Conservation (phyloP, 805 yeast species). For the Candida succiphila region DNA sequence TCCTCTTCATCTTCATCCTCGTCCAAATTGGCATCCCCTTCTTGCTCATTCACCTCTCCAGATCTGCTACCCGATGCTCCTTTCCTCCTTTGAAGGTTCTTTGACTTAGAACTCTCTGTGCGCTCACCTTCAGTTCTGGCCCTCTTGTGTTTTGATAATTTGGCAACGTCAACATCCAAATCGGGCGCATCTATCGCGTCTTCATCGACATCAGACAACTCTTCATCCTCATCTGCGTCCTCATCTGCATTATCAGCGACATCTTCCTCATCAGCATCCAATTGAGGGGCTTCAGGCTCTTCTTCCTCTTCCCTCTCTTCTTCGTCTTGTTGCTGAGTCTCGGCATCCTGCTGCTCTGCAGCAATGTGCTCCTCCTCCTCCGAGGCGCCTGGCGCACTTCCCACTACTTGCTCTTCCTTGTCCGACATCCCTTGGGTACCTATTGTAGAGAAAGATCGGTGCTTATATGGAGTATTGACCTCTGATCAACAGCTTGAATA, state of each 20-base stretch:
- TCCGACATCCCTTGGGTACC: not conserved
- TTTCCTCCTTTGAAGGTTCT: constrained; percentile 1
- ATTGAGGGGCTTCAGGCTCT: not conserved
- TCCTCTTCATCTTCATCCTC: constrained; percentile 25
- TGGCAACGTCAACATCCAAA: constrained; percentile 9
- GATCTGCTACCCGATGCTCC: not conserved
- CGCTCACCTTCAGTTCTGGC: constrained; percentile 3
- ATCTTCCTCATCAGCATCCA: not conserved
- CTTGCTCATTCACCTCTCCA: constrained; percentile 6
- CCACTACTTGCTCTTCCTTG: not conserved
- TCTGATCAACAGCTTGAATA: not conserved
- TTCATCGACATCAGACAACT: constrained; percentile 28
- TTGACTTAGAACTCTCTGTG: constrained; percentile 1
- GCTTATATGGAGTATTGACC: not conserved
- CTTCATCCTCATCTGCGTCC: constrained; percentile 6
- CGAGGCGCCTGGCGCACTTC: not conserved
- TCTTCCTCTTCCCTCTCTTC: constrained; percentile 5
- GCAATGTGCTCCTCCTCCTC: not conserved
- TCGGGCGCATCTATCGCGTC: constrained; percentile 19
- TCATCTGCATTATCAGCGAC: not conserved
- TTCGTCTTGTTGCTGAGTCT: constrained; percentile 4
- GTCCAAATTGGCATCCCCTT: constrained; percentile 16
- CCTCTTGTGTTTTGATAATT: constrained; percentile 9
- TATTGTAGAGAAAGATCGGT: not conserved
- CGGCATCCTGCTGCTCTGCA: constrained; percentile 5